Evolutionary conservation across 352 stramenopile genomes (phyloP).

Genomic region (Phytopythium litorale): DNA sequence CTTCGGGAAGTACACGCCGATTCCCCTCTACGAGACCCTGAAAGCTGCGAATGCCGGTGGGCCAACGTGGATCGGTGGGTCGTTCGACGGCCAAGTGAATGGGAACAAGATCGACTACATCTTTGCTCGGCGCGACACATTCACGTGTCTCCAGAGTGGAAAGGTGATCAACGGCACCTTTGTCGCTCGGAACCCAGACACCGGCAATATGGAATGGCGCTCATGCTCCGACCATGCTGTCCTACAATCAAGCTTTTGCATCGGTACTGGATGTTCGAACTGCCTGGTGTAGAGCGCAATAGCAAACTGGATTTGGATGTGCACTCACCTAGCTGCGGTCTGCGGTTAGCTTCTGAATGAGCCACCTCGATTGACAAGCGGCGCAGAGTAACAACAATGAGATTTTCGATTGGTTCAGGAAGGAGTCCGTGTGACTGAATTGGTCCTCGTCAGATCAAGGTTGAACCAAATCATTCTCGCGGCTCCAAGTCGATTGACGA

Average conservation of each 20-base stretch:
- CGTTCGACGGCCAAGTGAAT: constrained; percentile 28
- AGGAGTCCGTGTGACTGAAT: too few species aligned
- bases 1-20: constrained; percentile 24
- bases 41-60: constrained; percentile 32
- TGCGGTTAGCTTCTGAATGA: too few species aligned
- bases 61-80: constrained; percentile 58
- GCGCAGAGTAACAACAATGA: not conserved
- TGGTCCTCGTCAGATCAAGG: not conserved
- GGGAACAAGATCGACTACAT: constrained; percentile 69
- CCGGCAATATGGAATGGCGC: constrained; percentile 42
- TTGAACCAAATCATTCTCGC: too few species aligned
- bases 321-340: too few species aligned
- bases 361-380: not conserved
- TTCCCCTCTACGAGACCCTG: constrained; percentile 65
- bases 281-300: not conserved
- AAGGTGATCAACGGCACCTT: constrained; percentile 46
- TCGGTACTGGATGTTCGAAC: constrained; percentile 17
- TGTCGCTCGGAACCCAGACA: constrained; percentile 9
- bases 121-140: constrained; percentile 40
- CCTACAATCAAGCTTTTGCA: constrained; percentile 51
- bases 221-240: constrained; percentile 63
- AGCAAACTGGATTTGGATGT: too few species aligned
- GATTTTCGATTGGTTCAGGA: not conserved
- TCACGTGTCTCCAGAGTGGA: constrained; percentile 37
- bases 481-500: not conserved